These are phyloP conservation scores for Brassica carinata DNA, from an alignment of 345 rosid genomes.

Conservation along the genomic window DNA sequence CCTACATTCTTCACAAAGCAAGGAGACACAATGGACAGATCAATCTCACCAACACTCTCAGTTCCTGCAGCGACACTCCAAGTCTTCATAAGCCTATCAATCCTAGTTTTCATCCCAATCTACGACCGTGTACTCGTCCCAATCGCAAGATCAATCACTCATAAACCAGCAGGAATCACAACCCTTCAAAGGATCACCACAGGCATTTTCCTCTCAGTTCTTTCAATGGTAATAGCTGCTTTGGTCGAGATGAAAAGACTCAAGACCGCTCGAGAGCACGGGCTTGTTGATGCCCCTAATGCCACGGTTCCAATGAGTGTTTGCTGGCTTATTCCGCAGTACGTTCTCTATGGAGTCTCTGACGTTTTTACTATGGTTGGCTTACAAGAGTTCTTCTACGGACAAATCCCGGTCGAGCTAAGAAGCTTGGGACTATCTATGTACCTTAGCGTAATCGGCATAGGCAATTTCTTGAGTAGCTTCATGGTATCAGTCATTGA, in stretches of 20 bases:
- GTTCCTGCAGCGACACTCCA: constrained; percentile 66
- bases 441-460: constrained; percentile 27
- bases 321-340: constrained; percentile 46
- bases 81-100: constrained; percentile 50
- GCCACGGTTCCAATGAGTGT: constrained; percentile 40
- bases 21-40: constrained; percentile 62
- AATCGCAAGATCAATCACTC: constrained; percentile 39
- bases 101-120: constrained; percentile 51
- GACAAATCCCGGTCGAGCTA: constrained; percentile 1
- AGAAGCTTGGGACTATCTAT: constrained; percentile 10
- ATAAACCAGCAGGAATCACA: constrained; percentile 43
- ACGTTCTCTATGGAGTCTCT: constrained; percentile 35
- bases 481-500: constrained; percentile 42
- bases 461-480: constrained; percentile 46
- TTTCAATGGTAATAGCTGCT: constrained; percentile 43
- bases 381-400: constrained; percentile 4
- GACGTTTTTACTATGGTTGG: constrained; percentile 32
- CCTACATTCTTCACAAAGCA: constrained; percentile 66
- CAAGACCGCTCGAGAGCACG: constrained; percentile 32
- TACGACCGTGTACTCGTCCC: constrained; percentile 60
- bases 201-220: constrained; percentile 40
- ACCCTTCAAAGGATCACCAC: constrained; percentile 47
- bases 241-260: constrained; percentile 46
- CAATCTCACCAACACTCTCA: constrained; percentile 41
- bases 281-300: constrained; percentile 24